Evolutionary conservation across 2,329 filamentous ascomycete species (phyloP).

Genomic region (Pseudogymnoascus sp.): DNA sequence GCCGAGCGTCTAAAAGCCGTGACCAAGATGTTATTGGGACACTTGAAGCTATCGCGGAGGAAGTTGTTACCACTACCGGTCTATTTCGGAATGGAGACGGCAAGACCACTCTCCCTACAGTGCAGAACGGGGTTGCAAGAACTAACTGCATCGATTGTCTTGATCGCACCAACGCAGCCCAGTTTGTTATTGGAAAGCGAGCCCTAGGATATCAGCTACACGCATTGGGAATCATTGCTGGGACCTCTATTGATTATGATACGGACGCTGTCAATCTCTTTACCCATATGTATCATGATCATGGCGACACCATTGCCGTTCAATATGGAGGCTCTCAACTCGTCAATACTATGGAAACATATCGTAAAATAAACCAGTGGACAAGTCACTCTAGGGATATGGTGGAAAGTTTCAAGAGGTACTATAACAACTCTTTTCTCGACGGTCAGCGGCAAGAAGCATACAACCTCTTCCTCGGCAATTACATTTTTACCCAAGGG

Average conservation of each 20-base stretch:
- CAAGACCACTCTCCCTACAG: slow-evolving; percentile 54
- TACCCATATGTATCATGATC: slow-evolving; percentile 96
- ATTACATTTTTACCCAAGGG: slow-evolving; percentile 81
- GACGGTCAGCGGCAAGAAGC: slow-evolving; percentile 97
- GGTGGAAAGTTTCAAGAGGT: slow-evolving; percentile 98
- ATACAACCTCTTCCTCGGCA: slow-evolving; percentile 94
- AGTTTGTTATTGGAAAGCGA: slow-evolving; percentile 94
- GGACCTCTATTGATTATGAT: slow-evolving; percentile 79
- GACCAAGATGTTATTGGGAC: slow-evolving; percentile 93
- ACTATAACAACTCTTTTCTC: slow-evolving; percentile 97
- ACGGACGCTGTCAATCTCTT: slow-evolving; percentile 95
- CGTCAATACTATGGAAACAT: slow-evolving; percentile 98
- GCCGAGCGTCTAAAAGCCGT: slow-evolving; percentile 81
- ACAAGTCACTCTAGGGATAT: slow-evolving; percentile 95
- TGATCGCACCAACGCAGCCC: slow-evolving; percentile 92
- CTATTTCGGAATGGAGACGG: slow-evolving; percentile 92
- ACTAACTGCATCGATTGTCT: slow-evolving; percentile 98
- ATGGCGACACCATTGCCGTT: slow-evolving; percentile 94
- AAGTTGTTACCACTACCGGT: slow-evolving; percentile 76
- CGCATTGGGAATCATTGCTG: slow-evolving; percentile 78
- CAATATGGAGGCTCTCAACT: slow-evolving; percentile 97
- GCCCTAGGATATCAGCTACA: slow-evolving; percentile 89
- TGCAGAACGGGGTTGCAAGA: slow-evolving; percentile 87
- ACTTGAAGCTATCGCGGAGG: slow-evolving; percentile 81
- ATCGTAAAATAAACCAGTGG: slow-evolving; percentile 98